These are phyloP conservation scores for Anisodus tanguticus DNA, from an alignment of 257 asterid genomes.

Conservation along the genomic window DNA sequence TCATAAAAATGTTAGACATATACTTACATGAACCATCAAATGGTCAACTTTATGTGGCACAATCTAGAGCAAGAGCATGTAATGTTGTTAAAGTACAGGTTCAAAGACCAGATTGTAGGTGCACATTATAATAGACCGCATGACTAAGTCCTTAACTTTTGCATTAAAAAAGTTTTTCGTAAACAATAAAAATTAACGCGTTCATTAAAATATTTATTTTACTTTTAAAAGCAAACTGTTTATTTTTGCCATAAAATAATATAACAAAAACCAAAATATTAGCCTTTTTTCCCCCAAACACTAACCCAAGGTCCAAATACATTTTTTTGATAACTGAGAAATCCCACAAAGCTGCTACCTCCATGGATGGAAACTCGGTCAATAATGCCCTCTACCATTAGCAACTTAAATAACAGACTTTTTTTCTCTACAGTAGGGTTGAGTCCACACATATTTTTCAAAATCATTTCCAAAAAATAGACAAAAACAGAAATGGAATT, in stretches of 20 bases:
- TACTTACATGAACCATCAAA: neutral
- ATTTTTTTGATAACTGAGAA: neutral
- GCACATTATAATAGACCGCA: neutral
- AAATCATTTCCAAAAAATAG: neutral
- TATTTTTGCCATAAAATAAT: neutral
- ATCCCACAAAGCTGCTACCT: neutral
- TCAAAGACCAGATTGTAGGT: neutral
- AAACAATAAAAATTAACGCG: neutral
- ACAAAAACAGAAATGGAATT: neutral
- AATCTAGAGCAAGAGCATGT: conserved; percentile 23
- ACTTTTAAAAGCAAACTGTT: neutral
- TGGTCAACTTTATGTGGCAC: neutral
- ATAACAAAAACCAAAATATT: conserved; percentile 3
- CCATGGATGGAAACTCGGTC: neutral
- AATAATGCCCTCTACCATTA: neutral
- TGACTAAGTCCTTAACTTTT: neutral
- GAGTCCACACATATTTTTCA: neutral
- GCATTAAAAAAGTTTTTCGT: conserved; percentile 12
- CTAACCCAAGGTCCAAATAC: neutral
- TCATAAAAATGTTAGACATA: neutral
- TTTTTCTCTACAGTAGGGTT: neutral
- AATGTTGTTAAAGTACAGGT: neutral
- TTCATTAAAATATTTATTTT: neutral
- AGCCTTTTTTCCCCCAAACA: neutral
- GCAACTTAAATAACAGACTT: neutral